Percentiles rank a stretch among this genome's conserved stretches.
These are phyloP conservation scores for Hydrangea macrophylla DNA, from an alignment of 148 eudicot genomes.

Conservation along the genomic window DNA sequence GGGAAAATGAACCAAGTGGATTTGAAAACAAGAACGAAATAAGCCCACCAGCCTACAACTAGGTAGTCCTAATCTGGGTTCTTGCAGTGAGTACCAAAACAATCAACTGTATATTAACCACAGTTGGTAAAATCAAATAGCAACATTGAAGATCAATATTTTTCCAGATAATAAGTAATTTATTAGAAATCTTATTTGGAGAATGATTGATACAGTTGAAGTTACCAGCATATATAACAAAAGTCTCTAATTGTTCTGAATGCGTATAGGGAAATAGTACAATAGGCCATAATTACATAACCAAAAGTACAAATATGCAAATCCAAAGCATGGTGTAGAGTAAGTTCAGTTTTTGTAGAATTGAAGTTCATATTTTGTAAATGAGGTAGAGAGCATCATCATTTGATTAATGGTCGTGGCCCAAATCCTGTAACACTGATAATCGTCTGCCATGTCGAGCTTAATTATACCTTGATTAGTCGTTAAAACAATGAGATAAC, in stretches of 20 bases:
- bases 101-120: too few species aligned
- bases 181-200: not conserved
- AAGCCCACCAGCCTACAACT: too few species aligned
- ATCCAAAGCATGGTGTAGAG: not conserved
- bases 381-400: conserved; percentile 59
- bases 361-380: conserved; percentile 62
- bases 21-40: too few species aligned
- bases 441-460: conserved; percentile 79
- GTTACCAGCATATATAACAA: not conserved
- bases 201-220: not conserved
- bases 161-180: not conserved
- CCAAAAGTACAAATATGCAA: conserved; percentile 4
- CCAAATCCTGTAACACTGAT: conserved; percentile 69
- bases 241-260: not conserved
- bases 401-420: conserved; percentile 66
- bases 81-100: too few species aligned
- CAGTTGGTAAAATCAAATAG: too few species aligned
- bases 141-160: too few species aligned
- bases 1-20: too few species aligned
- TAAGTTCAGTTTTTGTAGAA: conserved; percentile 45
- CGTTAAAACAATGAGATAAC: conserved; percentile 70
- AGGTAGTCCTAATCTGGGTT: too few species aligned
- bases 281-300: conserved; percentile 14
- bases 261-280: not conserved
- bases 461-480: conserved; percentile 67